phyloP scores from a whole-genome alignment of 2,329 filamentous ascomycete genomes.

The Calonectria henricotiae region DNA sequence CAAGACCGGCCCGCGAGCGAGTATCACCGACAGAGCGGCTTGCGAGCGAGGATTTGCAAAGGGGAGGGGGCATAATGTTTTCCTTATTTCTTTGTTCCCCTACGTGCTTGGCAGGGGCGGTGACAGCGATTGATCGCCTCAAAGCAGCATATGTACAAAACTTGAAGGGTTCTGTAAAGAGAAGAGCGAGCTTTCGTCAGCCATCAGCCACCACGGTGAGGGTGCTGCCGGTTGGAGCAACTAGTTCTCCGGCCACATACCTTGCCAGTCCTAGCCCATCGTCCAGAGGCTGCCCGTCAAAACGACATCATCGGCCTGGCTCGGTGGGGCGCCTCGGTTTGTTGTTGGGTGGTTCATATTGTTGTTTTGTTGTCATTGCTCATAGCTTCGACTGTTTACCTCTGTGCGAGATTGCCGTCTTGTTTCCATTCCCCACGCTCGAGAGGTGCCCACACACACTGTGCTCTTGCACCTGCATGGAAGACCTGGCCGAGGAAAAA shows the following conservation, averaged over 20 bases:
- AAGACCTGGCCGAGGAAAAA: slow-evolving; percentile 50
- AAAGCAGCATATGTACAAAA: background rate
- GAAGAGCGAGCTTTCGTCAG: slow-evolving; percentile 34
- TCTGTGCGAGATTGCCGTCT: slow-evolving; percentile 52
- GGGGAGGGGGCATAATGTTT: slow-evolving; percentile 40
- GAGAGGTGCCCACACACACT: slow-evolving; percentile 48
- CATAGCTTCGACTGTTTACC: slow-evolving; percentile 19
- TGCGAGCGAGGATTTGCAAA: slow-evolving; percentile 20
- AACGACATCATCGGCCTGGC: slow-evolving; percentile 31
- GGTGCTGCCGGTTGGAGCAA: slow-evolving; percentile 9
- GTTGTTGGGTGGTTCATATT: slow-evolving; percentile 22
- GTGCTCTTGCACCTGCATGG: slow-evolving; percentile 47
- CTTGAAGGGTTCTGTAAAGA: slow-evolving; percentile 17
- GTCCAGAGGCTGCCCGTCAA: slow-evolving; percentile 18
- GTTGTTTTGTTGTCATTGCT: slow-evolving; percentile 30
- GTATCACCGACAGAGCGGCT: slow-evolving; percentile 41
- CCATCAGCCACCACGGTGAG: slow-evolving; percentile 43
- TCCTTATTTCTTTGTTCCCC: slow-evolving; percentile 37
- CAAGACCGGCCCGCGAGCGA: slow-evolving; percentile 38
- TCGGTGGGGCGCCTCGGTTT: slow-evolving; percentile 30
- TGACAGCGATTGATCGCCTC: slow-evolving; percentile 25
- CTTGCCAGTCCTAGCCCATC: slow-evolving; percentile 18
- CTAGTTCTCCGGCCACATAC: slow-evolving; percentile 11
- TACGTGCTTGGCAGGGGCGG: slow-evolving; percentile 35
- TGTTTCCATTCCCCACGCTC: slow-evolving; percentile 54